phyloP scores from a whole-genome alignment of 2,329 filamentous ascomycete species.

The Didymella arachidicola region DNA sequence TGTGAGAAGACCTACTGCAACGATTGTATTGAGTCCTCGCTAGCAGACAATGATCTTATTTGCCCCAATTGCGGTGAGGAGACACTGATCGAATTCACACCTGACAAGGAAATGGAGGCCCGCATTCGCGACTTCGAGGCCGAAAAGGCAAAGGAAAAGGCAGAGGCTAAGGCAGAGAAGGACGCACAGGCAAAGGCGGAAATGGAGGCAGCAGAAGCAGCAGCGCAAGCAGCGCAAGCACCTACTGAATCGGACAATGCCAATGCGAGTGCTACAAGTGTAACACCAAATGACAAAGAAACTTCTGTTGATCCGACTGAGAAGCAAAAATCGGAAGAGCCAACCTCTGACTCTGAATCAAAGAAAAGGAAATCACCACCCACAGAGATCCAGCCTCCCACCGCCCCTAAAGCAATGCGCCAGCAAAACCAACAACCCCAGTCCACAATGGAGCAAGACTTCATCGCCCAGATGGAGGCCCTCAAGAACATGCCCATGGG shows the following conservation, averaged over 20 bases:
- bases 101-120: constrained; percentile 78
- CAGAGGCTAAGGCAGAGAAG: constrained; percentile 50
- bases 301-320: constrained; percentile 22
- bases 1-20: constrained; percentile 98
- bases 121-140: constrained; percentile 80
- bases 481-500: constrained; percentile 54
- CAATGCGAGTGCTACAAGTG: constrained; percentile 18
- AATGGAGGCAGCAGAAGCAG: constrained; percentile 47
- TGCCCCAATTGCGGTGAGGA: constrained; percentile 92
- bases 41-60: constrained; percentile 97
- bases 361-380: constrained; percentile 86
- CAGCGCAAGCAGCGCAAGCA: constrained; percentile 30
- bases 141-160: constrained; percentile 58
- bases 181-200: constrained; percentile 50
- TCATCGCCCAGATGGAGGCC: constrained; percentile 56
- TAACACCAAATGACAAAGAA: constrained; percentile 24
- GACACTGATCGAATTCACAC: constrained; percentile 67
- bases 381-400: constrained; percentile 62
- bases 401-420: constrained; percentile 57
- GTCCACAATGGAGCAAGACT: constrained; percentile 48
- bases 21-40: constrained; percentile 98
- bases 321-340: constrained; percentile 29
- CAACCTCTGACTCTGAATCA: constrained; percentile 52
- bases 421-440: constrained; percentile 47
- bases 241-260: constrained; percentile 21